Percentiles rank a stretch among this genome's conserved stretches.
Evolutionary conservation across 805 yeast species (phyloP).

Genomic region (Kodamaea hsintzibuensis): DNA sequence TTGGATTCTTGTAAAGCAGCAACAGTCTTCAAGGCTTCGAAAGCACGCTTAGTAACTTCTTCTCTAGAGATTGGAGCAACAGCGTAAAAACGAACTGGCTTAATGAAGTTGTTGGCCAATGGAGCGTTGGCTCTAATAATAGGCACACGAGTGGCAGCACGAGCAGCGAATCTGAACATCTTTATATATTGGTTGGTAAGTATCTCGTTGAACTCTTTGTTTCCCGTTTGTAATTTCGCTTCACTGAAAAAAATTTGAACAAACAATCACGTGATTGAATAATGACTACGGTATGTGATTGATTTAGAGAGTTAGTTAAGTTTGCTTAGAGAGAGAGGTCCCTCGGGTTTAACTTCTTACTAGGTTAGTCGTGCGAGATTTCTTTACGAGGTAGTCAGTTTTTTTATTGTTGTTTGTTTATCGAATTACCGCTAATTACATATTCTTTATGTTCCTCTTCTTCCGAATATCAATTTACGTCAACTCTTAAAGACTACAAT

Average conservation of each 20-base stretch:
- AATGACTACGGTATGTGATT: too few relatives aligned
- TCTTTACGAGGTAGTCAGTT: too few relatives aligned
- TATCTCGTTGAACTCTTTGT: not conserved
- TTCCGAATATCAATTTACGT: too few relatives aligned
- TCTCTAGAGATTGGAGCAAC: conserved; percentile 67
- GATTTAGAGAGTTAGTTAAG: too few relatives aligned
- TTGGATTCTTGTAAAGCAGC: conserved; percentile 48
- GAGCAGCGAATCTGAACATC: conserved; percentile 57
- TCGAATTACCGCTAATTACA: too few relatives aligned
- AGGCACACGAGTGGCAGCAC: conserved; percentile 38
- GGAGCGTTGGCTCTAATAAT: conserved; percentile 28
- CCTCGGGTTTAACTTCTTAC: too few relatives aligned
- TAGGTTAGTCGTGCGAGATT: too few relatives aligned
- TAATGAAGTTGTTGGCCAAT: conserved; percentile 24
- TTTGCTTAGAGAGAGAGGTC: too few relatives aligned
- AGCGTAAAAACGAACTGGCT: conserved; percentile 53
- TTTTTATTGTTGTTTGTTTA: too few relatives aligned
- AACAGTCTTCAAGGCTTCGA: conserved; percentile 69
- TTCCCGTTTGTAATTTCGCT: not conserved
- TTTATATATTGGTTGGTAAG: not conserved
- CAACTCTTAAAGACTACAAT: too few relatives aligned
- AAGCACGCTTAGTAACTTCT: conserved; percentile 80
- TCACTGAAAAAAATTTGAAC: conserved; percentile 5
- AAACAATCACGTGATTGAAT: conserved; percentile 3
- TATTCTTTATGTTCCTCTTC: too few relatives aligned